Conservation (phyloP, 805 yeast species). For the Yarrowia yakushimensis region DNA sequence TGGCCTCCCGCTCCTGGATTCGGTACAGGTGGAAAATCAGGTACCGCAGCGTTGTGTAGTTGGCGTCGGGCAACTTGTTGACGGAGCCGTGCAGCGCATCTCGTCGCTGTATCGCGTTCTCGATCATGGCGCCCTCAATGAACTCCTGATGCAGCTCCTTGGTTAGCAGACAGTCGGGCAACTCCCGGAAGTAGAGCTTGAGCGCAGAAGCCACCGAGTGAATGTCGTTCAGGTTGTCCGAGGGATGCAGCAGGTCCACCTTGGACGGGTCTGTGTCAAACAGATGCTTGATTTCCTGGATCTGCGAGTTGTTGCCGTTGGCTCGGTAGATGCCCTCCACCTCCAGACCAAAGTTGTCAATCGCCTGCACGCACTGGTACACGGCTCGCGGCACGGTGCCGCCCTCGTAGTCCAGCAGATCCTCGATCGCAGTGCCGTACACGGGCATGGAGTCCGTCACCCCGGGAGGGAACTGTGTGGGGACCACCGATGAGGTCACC, state of each 20-base stretch:
- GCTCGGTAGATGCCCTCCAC: constrained; percentile 88
- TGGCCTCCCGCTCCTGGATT: constrained; percentile 57
- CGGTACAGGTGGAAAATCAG: constrained; percentile 80
- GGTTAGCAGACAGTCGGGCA: constrained; percentile 86
- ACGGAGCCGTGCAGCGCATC: constrained; percentile 81
- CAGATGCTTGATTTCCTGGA: constrained; percentile 65
- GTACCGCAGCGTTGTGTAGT: constrained; percentile 85
- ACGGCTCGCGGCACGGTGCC: constrained; percentile 91
- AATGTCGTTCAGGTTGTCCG: constrained; percentile 68
- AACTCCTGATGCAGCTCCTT: constrained; percentile 57
- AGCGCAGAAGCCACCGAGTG: constrained; percentile 83
- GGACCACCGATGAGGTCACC: constrained; percentile 17
- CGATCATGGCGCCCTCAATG: constrained; percentile 66
- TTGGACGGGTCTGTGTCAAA: constrained; percentile 62
- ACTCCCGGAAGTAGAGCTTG: constrained; percentile 74
- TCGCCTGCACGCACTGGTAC: constrained; percentile 78
- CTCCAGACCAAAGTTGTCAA: constrained; percentile 79
- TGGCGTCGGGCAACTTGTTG: constrained; percentile 88
- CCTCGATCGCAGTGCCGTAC: constrained; percentile 82
- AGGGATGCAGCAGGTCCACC: constrained; percentile 51
- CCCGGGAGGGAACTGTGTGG: constrained; percentile 26
- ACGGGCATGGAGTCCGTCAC: constrained; percentile 44
- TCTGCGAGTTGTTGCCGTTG: constrained; percentile 71
- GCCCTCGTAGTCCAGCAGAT: constrained; percentile 72
- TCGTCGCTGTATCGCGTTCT: constrained; percentile 57